phyloP scores from a whole-genome alignment of 1,139 yeast species.

The Debaryomyces subglobosus region DNA sequence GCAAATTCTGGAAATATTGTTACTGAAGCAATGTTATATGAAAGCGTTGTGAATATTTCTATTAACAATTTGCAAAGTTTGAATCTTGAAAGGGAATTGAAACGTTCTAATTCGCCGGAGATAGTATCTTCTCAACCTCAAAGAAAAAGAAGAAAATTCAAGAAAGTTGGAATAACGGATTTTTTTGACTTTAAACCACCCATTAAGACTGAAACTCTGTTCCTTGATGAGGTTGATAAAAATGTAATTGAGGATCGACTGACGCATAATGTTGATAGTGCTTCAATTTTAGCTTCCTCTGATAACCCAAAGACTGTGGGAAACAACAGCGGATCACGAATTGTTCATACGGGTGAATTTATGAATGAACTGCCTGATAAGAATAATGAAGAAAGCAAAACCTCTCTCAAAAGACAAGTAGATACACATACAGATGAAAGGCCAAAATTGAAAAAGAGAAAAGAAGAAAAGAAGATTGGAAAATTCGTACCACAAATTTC shows the following conservation, averaged over 20 bases:
- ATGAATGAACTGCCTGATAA: not conserved
- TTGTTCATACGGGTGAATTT: not conserved
- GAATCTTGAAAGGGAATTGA: conserved; percentile 7
- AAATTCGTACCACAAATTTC: conserved; percentile 24
- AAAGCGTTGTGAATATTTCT: conserved; percentile 11
- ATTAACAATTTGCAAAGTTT: conserved; percentile 12
- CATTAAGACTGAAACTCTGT: not conserved
- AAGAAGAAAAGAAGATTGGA: conserved; percentile 11
- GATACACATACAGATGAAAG: not conserved
- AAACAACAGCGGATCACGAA: not conserved
- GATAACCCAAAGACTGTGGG: not conserved
- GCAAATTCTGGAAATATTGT: conserved; percentile 2
- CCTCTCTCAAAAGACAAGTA: not conserved
- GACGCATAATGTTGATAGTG: not conserved
- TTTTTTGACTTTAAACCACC: conserved; percentile 31
- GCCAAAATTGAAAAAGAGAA: not conserved
- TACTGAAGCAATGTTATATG: conserved; percentile 14
- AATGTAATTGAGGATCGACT: not conserved
- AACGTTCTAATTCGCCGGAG: conserved; percentile 9
- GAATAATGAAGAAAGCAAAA: not conserved
- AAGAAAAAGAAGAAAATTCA: conserved; percentile 36
- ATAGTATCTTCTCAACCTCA: conserved; percentile 9
- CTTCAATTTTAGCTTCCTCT: not conserved
- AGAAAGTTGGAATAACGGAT: conserved; percentile 35
- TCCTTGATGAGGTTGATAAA: conserved; percentile 1